These are phyloP conservation scores for Talaromyces islandicus DNA, from an alignment of 2,329 filamentous ascomycete genomes.

Conservation along the genomic window DNA sequence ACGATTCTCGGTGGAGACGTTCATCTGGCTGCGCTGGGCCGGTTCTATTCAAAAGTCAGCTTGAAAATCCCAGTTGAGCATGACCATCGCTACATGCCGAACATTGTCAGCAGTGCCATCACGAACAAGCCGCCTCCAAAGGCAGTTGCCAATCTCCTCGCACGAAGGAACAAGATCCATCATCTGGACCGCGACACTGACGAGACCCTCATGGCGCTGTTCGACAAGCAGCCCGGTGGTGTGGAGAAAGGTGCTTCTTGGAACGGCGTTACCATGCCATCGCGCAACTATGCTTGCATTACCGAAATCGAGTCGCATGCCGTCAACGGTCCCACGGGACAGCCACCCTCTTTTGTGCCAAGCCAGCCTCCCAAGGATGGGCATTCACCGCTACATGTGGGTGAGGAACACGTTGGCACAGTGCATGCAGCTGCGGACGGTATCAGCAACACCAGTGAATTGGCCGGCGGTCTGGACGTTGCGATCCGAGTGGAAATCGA, in stretches of 20 bases:
- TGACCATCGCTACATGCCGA: conserved; percentile 60
- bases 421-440: conserved; percentile 64
- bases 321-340: conserved; percentile 17
- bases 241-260: conserved; percentile 59
- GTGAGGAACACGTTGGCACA: conserved; percentile 74
- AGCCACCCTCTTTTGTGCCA: conserved; percentile 11
- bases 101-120: conserved; percentile 59
- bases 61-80: conserved; percentile 51
- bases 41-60: conserved; percentile 59
- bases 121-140: conserved; percentile 63
- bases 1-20: conserved; percentile 61
- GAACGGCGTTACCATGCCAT: conserved; percentile 82
- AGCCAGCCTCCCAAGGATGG: conserved; percentile 51
- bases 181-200: conserved; percentile 58
- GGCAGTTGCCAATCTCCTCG: conserved; percentile 59
- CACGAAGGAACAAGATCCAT: conserved; percentile 59
- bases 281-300: conserved; percentile 60
- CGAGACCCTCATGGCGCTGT: conserved; percentile 58
- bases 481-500: conserved; percentile 43
- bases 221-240: conserved; percentile 55
- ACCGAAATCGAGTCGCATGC: conserved; percentile 41
- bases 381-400: conserved; percentile 65
- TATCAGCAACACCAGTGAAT: conserved; percentile 27
- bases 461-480: conserved; percentile 40
- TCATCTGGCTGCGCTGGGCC: conserved; percentile 57